Evolutionary conservation across 768 basidiomycete species (phyloP), one percentile per base, ranked within the genome.

Genomic region (Lactarius evosmus): DNA sequence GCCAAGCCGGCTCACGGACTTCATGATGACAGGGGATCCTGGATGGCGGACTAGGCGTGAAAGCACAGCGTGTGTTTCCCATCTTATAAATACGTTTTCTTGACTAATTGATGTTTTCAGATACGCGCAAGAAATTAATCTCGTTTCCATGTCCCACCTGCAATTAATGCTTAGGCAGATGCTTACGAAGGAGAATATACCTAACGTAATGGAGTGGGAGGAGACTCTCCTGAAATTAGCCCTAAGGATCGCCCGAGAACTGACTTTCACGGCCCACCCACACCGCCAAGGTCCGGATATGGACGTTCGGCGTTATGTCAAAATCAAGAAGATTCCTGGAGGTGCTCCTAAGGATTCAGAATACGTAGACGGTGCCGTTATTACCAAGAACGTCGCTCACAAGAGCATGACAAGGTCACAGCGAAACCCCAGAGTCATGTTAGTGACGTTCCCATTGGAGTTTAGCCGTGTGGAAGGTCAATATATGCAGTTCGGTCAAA

Each of bases 301-400:
- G 86, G 97, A 98, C 74, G 89, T 97, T 27, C 82, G 96, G 34
- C 85, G 88, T 41, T 97, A 96, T 69, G 94, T 98, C 53, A 98
- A 98, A 77, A 95, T 98, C 75, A 98, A 99, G 79, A 96, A 96
- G 76, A 89, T 98, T 17, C 96, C 97, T 0, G 97, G 97, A 27
- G 97, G 97, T 4, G 79, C 84, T 40, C 95, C 96, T 22, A 83
- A 80, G 30, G 93, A 99, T 74, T 97, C 94, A 5, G 97, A 99
- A 78, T 98, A 95, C 72, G 93, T 99, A 51, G 91, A 94, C 60
- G 97, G 97, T 14, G 92, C 90, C 5, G 94, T 98, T 61, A 97
- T 98, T 70, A 95, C 96, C 19, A 98, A 99, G 81, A 98, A 98
- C 70, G 88, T 98, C 9, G 92, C 95, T 2, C 95, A 98, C 75